Conservation (phyloP, 495 filamentous ascomycete species). For the Tuber microsphaerosporum region DNA sequence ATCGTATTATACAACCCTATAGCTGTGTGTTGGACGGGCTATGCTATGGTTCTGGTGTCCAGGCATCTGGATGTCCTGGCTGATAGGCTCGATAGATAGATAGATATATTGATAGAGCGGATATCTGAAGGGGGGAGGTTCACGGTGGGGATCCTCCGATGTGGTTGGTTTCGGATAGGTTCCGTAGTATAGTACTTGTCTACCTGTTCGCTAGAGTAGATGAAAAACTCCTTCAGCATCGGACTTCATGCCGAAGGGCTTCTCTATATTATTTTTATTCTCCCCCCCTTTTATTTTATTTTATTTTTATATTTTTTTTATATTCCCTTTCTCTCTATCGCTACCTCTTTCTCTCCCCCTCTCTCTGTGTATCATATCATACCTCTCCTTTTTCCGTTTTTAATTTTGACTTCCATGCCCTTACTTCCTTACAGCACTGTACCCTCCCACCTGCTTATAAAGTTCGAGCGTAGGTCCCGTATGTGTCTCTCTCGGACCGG, state of each 20-base stretch:
- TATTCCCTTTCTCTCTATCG: neutral
- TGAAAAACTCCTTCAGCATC: neutral
- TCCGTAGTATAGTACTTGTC: neutral
- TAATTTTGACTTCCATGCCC: neutral
- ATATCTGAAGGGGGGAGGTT: neutral
- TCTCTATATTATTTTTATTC: neutral
- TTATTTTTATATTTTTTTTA: neutral
- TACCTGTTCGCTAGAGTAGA: neutral
- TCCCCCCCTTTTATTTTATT: neutral
- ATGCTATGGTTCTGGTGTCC: neutral
- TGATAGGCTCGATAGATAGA: neutral
- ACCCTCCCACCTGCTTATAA: neutral
- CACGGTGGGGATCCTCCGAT: neutral
- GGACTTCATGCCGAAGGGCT: neutral
- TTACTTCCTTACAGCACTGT: neutral
- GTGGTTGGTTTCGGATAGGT: neutral
- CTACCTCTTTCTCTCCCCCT: neutral
- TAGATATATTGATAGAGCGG: neutral
- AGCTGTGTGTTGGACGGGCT: neutral
- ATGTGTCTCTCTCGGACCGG: neutral
- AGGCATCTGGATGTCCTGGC: neutral
- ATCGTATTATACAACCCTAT: neutral
- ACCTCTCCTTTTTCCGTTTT: neutral
- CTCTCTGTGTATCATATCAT: neutral
- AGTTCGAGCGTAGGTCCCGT: neutral